phyloP scores from a whole-genome alignment of 805 yeast species.

The Candida qinlingensis region DNA sequence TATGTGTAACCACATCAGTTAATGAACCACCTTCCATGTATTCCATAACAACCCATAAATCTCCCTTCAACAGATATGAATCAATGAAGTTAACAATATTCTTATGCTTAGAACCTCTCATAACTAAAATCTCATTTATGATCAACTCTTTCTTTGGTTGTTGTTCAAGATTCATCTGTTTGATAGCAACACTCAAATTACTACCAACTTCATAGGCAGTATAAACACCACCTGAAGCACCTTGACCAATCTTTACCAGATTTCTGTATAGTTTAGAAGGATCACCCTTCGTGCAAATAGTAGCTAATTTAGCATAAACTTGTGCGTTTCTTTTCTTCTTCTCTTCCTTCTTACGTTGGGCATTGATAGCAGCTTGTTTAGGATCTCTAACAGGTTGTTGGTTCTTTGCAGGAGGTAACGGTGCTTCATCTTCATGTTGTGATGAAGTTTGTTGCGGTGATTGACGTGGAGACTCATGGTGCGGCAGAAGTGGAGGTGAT shows the following conservation, averaged over 20 bases:
- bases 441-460: no score
- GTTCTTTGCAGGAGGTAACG: slow-evolving; percentile 29
- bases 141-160: slow-evolving; percentile 96
- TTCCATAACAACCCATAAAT: slow-evolving; percentile 97
- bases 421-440: background rate
- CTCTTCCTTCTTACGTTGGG: slow-evolving; percentile 72
- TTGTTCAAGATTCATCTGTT: slow-evolving; percentile 90
- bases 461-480: background rate
- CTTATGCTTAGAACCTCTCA: slow-evolving; percentile 86
- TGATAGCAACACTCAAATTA: slow-evolving; percentile 75
- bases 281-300: slow-evolving; percentile 81
- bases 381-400: slow-evolving; percentile 43
- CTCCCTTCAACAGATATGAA: slow-evolving; percentile 69
- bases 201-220: slow-evolving; percentile 67
- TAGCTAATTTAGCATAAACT: slow-evolving; percentile 61
- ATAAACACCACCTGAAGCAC: slow-evolving; percentile 96
- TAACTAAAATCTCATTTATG: slow-evolving; percentile 90
- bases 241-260: slow-evolving; percentile 89
- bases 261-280: slow-evolving; percentile 67
- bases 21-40: slow-evolving; percentile 98
- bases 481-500: background rate
- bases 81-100: slow-evolving; percentile 94
- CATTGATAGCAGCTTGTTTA: slow-evolving; percentile 46
- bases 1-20: slow-evolving; percentile 91
- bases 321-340: slow-evolving; percentile 68